Percentiles rank a stretch among this genome's conserved stretches.
phyloP scores from a whole-genome alignment of 1,284 basidiomycete species.

The Tilletia indica region DNA sequence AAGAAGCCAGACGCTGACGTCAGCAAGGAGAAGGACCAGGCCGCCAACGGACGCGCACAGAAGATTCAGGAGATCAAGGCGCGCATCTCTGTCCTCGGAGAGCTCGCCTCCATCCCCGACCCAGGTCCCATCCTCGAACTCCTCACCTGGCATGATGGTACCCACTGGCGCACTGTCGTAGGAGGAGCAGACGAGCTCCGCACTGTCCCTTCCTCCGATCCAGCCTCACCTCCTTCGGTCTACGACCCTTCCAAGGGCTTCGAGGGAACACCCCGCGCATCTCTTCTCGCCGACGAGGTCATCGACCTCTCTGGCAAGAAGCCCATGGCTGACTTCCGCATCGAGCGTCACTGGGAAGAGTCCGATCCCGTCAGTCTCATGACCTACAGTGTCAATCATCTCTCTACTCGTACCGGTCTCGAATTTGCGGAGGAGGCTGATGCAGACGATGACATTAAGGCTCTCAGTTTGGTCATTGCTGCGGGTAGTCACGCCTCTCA shows the following conservation, averaged over 20 bases:
- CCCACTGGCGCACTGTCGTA: slow-evolving; percentile 53
- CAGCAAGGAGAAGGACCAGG: slow-evolving; percentile 18
- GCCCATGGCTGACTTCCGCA: slow-evolving; percentile 53
- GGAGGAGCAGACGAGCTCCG: slow-evolving; percentile 55
- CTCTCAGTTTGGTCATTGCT: slow-evolving; percentile 42
- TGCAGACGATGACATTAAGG: background rate
- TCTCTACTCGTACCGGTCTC: background rate
- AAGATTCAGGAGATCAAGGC: slow-evolving; percentile 50
- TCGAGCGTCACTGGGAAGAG: slow-evolving; percentile 49
- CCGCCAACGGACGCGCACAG: slow-evolving; percentile 26
- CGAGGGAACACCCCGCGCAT: slow-evolving; percentile 23
- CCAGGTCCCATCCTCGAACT: slow-evolving; percentile 54
- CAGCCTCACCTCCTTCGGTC: slow-evolving; percentile 10
- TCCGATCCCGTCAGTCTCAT: slow-evolving; percentile 55
- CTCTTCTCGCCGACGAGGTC: slow-evolving; percentile 27
- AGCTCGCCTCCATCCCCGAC: slow-evolving; percentile 47
- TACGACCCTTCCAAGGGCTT: slow-evolving; percentile 42
- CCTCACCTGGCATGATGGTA: slow-evolving; percentile 55
- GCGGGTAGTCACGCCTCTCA: slow-evolving; percentile 56
- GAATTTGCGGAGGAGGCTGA: background rate
- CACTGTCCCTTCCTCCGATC: background rate
- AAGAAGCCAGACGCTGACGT: slow-evolving; percentile 19
- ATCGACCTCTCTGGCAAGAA: slow-evolving; percentile 45
- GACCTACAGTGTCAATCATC: slow-evolving; percentile 54
- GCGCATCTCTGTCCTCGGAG: slow-evolving; percentile 46